Conservation (phyloP, 192 early-diverging fungal genomes). For the Entomortierella beljakovae region DNA sequence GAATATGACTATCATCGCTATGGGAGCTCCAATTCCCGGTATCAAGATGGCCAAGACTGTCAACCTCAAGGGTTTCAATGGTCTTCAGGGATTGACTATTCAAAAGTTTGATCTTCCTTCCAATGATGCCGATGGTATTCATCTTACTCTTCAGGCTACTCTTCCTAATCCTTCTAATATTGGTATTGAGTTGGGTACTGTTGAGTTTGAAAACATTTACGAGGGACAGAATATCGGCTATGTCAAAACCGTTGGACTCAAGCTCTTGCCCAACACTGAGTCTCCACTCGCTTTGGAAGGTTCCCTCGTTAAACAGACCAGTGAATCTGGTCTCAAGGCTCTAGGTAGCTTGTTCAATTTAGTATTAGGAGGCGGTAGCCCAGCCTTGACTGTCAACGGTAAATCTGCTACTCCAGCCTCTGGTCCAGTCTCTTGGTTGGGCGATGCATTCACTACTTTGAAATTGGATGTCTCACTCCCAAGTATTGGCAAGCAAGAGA, state of each 20-base stretch:
- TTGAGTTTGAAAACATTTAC: constrained; percentile 56
- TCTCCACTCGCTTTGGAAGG: constrained; percentile 49
- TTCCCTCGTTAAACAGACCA: constrained; percentile 59
- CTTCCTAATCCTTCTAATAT: constrained; percentile 66
- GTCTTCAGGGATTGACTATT: constrained; percentile 41
- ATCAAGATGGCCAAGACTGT: constrained; percentile 58
- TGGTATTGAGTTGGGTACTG: constrained; percentile 61
- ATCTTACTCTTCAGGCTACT: constrained; percentile 50
- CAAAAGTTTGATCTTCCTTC: constrained; percentile 42
- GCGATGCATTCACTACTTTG: constrained; percentile 60
- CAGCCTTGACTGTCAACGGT: constrained; percentile 61
- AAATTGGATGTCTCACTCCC: constrained; percentile 61
- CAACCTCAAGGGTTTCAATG: constrained; percentile 50
- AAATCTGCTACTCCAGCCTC: constrained; percentile 60
- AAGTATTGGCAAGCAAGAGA: constrained; percentile 53
- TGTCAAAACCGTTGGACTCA: constrained; percentile 36
- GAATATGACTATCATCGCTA: constrained; percentile 61
- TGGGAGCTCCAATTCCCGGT: constrained; percentile 59
- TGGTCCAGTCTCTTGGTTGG: constrained; percentile 62
- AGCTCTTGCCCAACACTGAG: constrained; percentile 21
- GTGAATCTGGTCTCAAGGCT: constrained; percentile 53
- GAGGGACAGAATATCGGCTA: constrained; percentile 56
- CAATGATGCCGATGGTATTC: constrained; percentile 56
- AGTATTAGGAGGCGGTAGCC: constrained; percentile 57
- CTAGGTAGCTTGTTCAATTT: constrained; percentile 63